Percentiles rank a stretch among this genome's conserved stretches.
phyloP scores from a whole-genome alignment of 73 alveolate genomes.

The Uronychia binucleata region DNA sequence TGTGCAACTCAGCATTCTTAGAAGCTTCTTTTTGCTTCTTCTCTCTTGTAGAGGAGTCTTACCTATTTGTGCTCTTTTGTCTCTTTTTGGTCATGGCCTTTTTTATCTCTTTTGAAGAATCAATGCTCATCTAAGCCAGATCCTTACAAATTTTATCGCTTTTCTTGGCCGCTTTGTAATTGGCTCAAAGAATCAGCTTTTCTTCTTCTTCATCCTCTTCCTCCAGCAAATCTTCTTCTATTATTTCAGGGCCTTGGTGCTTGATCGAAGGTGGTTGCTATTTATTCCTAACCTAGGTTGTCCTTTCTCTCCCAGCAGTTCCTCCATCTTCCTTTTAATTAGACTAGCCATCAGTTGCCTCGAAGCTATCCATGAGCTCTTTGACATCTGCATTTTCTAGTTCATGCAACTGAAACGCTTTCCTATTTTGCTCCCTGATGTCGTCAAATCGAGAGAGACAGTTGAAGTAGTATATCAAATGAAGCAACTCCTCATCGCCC shows the following conservation, averaged over 20 bases:
- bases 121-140: neutral
- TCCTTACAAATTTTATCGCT: too few relatives aligned
- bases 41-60: too few relatives aligned
- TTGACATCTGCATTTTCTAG: conserved; percentile 1
- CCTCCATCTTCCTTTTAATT: neutral
- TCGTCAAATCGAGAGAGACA: conserved; percentile 60
- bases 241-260: neutral
- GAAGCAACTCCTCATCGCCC: conserved; percentile 69
- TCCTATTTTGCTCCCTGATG: conserved; percentile 57
- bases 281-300: too few relatives aligned
- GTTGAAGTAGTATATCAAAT: conserved; percentile 62
- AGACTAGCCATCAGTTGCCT: neutral
- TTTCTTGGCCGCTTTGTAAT: neutral
- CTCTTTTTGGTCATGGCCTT: neutral
- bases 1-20: too few relatives aligned
- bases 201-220: neutral
- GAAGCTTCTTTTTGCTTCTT: too few relatives aligned
- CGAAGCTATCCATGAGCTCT: neutral
- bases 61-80: neutral
- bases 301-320: too few relatives aligned
- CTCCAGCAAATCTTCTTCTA: neutral
- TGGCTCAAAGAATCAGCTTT: too few relatives aligned
- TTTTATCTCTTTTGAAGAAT: neutral
- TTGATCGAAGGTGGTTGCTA: too few relatives aligned
- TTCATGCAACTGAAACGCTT: conserved; percentile 54